Base-by-base conservation (phyloP, 2,329 filamentous ascomycete genomes). In the Phialophora tarda region DNA sequence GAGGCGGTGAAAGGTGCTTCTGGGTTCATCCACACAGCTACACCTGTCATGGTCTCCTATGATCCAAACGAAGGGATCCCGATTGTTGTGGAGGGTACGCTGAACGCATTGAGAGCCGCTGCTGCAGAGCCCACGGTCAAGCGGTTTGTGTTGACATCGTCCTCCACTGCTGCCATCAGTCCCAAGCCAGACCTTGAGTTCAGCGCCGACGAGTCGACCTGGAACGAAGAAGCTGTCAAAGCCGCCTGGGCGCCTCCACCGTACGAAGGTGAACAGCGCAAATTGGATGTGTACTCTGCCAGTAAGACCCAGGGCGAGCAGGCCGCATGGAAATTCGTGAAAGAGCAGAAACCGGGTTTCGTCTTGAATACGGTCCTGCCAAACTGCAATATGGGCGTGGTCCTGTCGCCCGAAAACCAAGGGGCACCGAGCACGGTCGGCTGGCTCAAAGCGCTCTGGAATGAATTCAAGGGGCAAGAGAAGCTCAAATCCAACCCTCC, bases 41-140 rank as follows among this genome's bases (percentile, higher is more conserved):
- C 77, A 74, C 77, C 0, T 79, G 80, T 5, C 76, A 77, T 14
- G 71, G 76, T 28, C 69, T 69, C 71, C 11, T 69, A 76, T 0
- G 75, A 83, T 63, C 79, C 81, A 0, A 74, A 80, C 56, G 72
- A 75, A 1, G 78, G 81, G 14, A 78, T 84, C n/a, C 75, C 79
- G 69, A 69, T 70, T 7, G 81, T 84, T 5, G 78, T 82, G 23
- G 81, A 81, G n/a, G 83, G 82, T 0, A 77, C 80, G 3, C 78
- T 82, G 3, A 55, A 72, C 0, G 73, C 76, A 26, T 75, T 75
- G 38, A 66, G 57, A 30, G 68, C 68, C n/a, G 68, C 68, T 5
- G 63, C 62, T 7, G 24, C 26, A 3, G 67, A 69, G 1, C 48
- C 54, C 0, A 74, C 73, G 4, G 74, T 84, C 0, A 77, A 76